Evolutionary conservation across 2,329 filamentous ascomycete genomes (phyloP).

Genomic region (Diaporthe caulivora): DNA sequence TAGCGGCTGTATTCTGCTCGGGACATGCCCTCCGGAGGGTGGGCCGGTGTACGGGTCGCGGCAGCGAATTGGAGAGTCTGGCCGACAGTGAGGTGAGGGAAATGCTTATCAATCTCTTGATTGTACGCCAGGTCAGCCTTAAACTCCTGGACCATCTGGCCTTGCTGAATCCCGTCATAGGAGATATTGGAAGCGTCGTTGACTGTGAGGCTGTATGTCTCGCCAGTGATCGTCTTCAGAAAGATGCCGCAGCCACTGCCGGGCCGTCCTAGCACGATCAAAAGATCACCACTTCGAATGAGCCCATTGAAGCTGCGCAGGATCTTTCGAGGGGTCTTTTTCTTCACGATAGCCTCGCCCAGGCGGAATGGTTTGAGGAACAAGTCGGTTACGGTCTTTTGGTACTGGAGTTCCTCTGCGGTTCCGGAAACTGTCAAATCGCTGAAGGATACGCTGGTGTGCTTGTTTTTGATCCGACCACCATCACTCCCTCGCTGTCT

Average conservation of each 20-base stretch:
- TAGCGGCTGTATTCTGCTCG: constrained; percentile 71
- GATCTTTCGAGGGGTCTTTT: constrained; percentile 68
- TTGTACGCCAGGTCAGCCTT: constrained; percentile 79
- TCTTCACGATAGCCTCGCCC: no score
- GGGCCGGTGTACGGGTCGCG: constrained; percentile 74
- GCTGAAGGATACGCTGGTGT: no score
- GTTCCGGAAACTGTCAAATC: no score
- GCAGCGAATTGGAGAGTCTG: constrained; percentile 81
- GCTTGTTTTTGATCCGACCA: no score
- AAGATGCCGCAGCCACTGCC: constrained; percentile 74
- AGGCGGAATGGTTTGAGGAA: no score
- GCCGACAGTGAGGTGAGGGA: constrained; percentile 81
- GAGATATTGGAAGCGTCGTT: constrained; percentile 65
- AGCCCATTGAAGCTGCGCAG: constrained; percentile 75
- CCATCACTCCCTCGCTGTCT: no score
- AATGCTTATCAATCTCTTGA: constrained; percentile 81
- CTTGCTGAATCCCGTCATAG: constrained; percentile 70
- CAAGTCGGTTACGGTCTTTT: no score
- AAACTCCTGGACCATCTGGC: constrained; percentile 69
- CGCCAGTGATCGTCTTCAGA: constrained; percentile 71
- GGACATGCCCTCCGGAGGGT: constrained; percentile 72
- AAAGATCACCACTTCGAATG: constrained; percentile 73
- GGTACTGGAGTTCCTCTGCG: no score
- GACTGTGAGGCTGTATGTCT: constrained; percentile 69
- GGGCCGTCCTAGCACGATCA: constrained; percentile 77